Conservation (phyloP, 2,329 filamentous ascomycete species). For the Huntiella abstrusa region DNA sequence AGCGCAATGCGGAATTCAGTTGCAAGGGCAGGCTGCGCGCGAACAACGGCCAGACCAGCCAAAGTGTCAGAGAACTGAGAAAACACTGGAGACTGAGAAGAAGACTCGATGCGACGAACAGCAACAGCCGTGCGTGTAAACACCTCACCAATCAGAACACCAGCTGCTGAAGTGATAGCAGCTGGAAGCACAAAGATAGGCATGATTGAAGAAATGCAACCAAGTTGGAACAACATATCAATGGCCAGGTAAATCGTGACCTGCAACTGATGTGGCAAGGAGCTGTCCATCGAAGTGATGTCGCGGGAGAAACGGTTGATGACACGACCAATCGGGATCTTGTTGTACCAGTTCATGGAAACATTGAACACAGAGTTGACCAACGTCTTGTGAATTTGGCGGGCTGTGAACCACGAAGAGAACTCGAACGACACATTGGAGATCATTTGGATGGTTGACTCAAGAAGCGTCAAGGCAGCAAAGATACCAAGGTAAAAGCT, state of each 20-base stretch:
- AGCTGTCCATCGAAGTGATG: constrained; percentile 34
- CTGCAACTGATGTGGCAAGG: constrained; percentile 27
- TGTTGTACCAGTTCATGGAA: constrained; percentile 37
- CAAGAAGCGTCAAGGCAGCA: constrained; percentile 25
- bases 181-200: constrained; percentile 31
- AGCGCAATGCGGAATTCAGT: constrained; percentile 23
- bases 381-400: constrained; percentile 31
- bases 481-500: constrained; percentile 36
- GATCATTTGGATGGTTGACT: constrained; percentile 23
- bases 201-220: constrained; percentile 30
- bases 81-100: constrained; percentile 28
- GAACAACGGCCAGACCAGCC: constrained; percentile 24
- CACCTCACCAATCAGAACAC: constrained; percentile 24
- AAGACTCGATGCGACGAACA: constrained; percentile 26
- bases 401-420: constrained; percentile 37
- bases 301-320: constrained; percentile 38
- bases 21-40: constrained; percentile 24
- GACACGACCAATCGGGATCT: constrained; percentile 31
- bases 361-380: constrained; percentile 33
- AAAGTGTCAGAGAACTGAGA: constrained; percentile 27
- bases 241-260: constrained; percentile 23
- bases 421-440: constrained; percentile 31
- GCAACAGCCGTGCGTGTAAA: constrained; percentile 26
- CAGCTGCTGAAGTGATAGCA: constrained; percentile 25
- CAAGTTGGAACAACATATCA: constrained; percentile 26